Percentiles rank a stretch among this genome's conserved stretches.
phyloP scores from a whole-genome alignment of 371 early-diverging fungal species.

The Apophysomyces sp. region DNA sequence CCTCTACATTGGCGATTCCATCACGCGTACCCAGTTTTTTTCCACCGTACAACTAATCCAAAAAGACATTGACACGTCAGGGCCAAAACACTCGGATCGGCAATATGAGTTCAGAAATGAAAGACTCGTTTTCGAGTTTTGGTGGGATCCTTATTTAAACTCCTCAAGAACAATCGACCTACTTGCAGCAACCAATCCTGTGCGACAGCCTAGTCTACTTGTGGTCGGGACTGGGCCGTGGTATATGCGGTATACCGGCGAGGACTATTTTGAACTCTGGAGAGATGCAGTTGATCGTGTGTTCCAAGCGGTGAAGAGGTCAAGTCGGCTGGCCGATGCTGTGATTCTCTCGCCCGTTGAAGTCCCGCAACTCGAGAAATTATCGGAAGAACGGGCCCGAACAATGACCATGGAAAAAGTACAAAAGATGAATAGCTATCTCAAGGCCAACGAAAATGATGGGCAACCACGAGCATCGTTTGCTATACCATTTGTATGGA shows the following conservation, averaged over 20 bases:
- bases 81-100: slow-evolving; percentile 40
- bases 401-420: slow-evolving; percentile 47
- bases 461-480: slow-evolving; percentile 26
- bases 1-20: slow-evolving; percentile 68
- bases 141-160: slow-evolving; percentile 71
- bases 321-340: slow-evolving; percentile 31
- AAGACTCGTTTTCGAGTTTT: slow-evolving; percentile 49
- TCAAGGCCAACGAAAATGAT: slow-evolving; percentile 14
- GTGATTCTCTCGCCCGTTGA: slow-evolving; percentile 41
- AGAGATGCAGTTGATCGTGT: slow-evolving; percentile 43
- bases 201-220: slow-evolving; percentile 40
- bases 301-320: slow-evolving; percentile 20
- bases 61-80: slow-evolving; percentile 23
- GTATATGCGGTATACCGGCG: slow-evolving; percentile 51
- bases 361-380: slow-evolving; percentile 22
- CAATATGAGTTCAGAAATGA: slow-evolving; percentile 22
- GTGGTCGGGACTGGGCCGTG: slow-evolving; percentile 61
- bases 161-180: slow-evolving; percentile 35
- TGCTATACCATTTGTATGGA: slow-evolving; percentile 55
- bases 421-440: slow-evolving; percentile 55
- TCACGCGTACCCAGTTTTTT: slow-evolving; percentile 61
- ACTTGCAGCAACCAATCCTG: slow-evolving; percentile 22
- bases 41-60: slow-evolving; percentile 47
- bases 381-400: slow-evolving; percentile 37
- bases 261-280: slow-evolving; percentile 43